phyloP scores from a whole-genome alignment of 108 stramenopile species.

The Conticribra weissflogii region DNA sequence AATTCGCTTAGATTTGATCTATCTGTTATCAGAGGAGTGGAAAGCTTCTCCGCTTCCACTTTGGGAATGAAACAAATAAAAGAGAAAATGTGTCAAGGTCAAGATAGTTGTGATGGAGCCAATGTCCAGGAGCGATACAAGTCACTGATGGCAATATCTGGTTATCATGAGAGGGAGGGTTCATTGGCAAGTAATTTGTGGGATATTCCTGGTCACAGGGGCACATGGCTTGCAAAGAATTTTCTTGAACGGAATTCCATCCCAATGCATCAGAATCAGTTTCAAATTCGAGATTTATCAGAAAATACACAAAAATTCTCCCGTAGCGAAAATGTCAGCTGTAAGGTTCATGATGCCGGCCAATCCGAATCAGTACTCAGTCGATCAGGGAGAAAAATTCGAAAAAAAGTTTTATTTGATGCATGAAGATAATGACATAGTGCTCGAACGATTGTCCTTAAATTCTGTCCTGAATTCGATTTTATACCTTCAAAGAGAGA shows the following conservation, averaged over 20 bases:
- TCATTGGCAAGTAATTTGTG: no score
- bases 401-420: constrained; percentile 2
- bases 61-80: constrained; percentile 29
- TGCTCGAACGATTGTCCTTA: no score
- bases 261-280: no score
- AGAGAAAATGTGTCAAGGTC: constrained; percentile 26
- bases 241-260: no score
- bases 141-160: constrained; percentile 17
- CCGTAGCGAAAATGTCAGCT: no score
- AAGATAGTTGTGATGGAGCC: constrained; percentile 1
- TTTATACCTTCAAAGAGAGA: no score
- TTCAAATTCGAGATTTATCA: no score
- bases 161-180: constrained; percentile 7
- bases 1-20: constrained; percentile 35
- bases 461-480: no score
- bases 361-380: neutral
- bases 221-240: constrained; percentile 26
- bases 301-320: no score
- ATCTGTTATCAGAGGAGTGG: constrained; percentile 40
- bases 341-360: no score
- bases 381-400: constrained; percentile 4
- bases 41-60: constrained; percentile 28
- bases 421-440: neutral
- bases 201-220: constrained; percentile 8
- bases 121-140: constrained; percentile 38